Percentiles rank a stretch among this genome's conserved stretches.
Evolutionary conservation across 306 rosid genomes (phyloP).

Genomic region (Acacia crassicarpa): DNA sequence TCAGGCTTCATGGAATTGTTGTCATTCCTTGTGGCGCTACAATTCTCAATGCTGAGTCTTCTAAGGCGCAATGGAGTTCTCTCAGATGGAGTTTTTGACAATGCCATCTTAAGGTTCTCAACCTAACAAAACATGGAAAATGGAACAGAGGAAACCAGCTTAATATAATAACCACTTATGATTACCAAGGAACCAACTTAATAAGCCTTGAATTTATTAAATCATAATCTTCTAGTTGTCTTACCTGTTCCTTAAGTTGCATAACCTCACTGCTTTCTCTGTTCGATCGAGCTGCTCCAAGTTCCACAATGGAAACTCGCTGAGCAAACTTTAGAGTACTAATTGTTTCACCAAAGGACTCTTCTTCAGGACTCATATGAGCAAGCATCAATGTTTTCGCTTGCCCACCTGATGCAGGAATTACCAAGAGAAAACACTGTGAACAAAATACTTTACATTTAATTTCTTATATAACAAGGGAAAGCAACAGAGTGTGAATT

Average conservation of each 20-base stretch:
- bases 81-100: slow-evolving; percentile 55
- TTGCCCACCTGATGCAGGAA: slow-evolving; percentile 69
- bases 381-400: slow-evolving; percentile 98
- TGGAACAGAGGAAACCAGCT: slow-evolving; percentile 3
- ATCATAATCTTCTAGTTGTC: background rate
- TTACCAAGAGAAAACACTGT: slow-evolving; percentile 27
- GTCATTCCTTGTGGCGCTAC: slow-evolving; percentile 45
- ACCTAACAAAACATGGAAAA: slow-evolving; percentile 38
- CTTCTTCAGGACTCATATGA: slow-evolving; percentile 90
- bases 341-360: slow-evolving; percentile 80
- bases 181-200: background rate
- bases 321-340: slow-evolving; percentile 93
- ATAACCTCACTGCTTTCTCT: slow-evolving; percentile 78
- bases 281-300: slow-evolving; percentile 77
- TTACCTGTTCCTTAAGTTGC: slow-evolving; percentile 86
- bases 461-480: background rate
- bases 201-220: background rate
- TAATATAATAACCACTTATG: background rate
- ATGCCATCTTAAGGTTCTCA: slow-evolving; percentile 74
- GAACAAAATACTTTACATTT: background rate
- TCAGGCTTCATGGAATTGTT: slow-evolving; percentile 40
- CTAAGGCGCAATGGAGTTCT: slow-evolving; percentile 64
- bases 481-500: slow-evolving; percentile 11
- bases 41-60: slow-evolving; percentile 81
- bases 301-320: slow-evolving; percentile 85